Evolutionary conservation across 73 alveolate species (phyloP).

Genomic region (Tetrahymena malaccensis): DNA sequence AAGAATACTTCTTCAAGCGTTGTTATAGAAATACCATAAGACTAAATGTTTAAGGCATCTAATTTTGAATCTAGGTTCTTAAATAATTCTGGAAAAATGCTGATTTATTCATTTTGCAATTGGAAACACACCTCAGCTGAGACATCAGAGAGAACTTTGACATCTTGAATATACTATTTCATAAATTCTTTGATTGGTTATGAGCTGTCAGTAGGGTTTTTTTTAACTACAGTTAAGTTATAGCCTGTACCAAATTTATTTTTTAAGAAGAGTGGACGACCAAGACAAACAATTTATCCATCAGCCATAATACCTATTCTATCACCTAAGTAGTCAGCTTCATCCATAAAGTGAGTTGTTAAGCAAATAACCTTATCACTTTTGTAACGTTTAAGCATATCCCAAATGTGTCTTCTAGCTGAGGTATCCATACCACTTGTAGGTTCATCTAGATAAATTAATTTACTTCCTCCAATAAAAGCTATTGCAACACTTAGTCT

Average conservation of each 20-base stretch:
- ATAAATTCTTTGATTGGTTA: conserved; percentile 38
- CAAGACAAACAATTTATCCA: conserved; percentile 84
- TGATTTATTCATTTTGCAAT: conserved; percentile 34
- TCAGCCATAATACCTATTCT: conserved; percentile 92
- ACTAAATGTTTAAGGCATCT: conserved; percentile 8
- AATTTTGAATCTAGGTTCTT: conserved; percentile 47
- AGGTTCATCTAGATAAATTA: conserved; percentile 93
- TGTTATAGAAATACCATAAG: conserved; percentile 80
- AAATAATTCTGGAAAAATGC: conserved; percentile 47
- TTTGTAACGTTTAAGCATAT: conserved; percentile 81
- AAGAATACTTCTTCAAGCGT: conserved; percentile 97
- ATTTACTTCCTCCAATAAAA: conserved; percentile 81
- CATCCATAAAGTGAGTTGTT: conserved; percentile 98
- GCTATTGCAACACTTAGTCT: conserved; percentile 89
- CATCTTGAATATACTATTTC: conserved; percentile 14
- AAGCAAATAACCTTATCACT: conserved; percentile 80
- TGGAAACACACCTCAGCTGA: conserved; percentile 53
- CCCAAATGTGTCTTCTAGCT: conserved; percentile 92
- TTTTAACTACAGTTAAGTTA: conserved; percentile 49
- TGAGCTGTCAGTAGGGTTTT: conserved; percentile 4
- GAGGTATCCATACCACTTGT: conserved; percentile 93
- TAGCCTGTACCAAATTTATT: conserved; percentile 85
- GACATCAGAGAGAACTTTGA: conserved; percentile 45
- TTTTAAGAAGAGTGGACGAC: conserved; percentile 80
- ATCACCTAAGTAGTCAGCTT: conserved; percentile 95